Conservation (phyloP, 345 rosid genomes). For the Punica granatum region DNA sequence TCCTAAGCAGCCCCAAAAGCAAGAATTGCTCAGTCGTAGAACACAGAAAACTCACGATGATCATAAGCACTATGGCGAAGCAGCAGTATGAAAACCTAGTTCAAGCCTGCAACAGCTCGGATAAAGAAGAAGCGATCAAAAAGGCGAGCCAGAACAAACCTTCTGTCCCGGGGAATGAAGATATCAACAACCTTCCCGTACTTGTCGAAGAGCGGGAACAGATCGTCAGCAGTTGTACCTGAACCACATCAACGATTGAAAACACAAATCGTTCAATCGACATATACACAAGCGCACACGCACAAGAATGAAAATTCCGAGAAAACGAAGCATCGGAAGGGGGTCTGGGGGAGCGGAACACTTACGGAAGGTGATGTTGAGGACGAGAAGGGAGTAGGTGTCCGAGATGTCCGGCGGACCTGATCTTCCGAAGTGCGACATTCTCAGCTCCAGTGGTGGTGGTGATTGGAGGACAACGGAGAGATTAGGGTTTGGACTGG, state of each 20-base stretch:
- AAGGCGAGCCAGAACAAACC: slow-evolving; percentile 18
- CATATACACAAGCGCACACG: not conserved
- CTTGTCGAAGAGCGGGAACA: slow-evolving; percentile 60
- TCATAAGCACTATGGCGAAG: not conserved
- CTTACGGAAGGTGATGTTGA: slow-evolving; percentile 57
- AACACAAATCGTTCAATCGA: not conserved
- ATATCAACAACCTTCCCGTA: slow-evolving; percentile 67
- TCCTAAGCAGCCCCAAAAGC: slow-evolving; percentile 19
- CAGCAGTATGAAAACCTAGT: not conserved
- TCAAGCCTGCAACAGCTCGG: not conserved
- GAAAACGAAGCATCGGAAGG: not conserved
- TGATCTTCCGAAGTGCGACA: slow-evolving; percentile 52
- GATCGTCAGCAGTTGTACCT: slow-evolving; percentile 69
- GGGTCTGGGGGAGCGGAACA: not conserved
- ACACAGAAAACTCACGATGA: not conserved
- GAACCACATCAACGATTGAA: not conserved
- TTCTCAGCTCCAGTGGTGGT: not conserved
- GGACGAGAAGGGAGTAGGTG: slow-evolving; percentile 54
- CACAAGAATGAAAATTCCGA: not conserved
- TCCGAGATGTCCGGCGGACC: slow-evolving; percentile 57
- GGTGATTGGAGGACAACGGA: not conserved
- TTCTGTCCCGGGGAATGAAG: slow-evolving; percentile 60
- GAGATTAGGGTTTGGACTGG: not conserved
- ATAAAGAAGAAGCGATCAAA: not conserved
- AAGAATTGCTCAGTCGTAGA: not conserved